Base-by-base conservation (phyloP, 768 basidiomycete species). In the Cantharellus anzutake region DNA sequence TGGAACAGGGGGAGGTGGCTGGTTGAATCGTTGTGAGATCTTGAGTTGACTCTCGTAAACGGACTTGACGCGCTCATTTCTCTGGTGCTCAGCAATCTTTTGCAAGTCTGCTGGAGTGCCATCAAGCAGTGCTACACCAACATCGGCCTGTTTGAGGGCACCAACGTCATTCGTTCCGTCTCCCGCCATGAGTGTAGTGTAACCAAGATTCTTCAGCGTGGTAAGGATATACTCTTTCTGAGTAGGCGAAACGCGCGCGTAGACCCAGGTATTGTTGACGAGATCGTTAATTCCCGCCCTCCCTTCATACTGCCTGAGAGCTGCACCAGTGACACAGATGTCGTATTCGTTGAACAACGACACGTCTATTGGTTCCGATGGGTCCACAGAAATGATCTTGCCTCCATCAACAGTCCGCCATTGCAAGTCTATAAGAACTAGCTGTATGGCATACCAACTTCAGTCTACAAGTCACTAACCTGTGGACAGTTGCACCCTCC, bases 131-230 rank as follows among this genome's bases (percentile, higher is more conserved):
- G 94, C 94, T 38, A 98, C 87, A 57, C 96, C 94, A 61, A 99
- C 85, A 69, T 99, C 91, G 0, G 96, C 96, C 69, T 96, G 92
- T 71, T 98, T 99, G 58, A 99, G 79, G 2, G 96, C 96, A 34
- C 96, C 96, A 56, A 99, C 96, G 63, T 98, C 96, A 68, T 99
- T 98, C 3, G 96, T 99, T 39, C 96, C 96, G 68, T 99, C 96
- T 57, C 96, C 96, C 3, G 93, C 96, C 96, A 98, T 98, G 57
- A 99, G 77, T 0, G 96, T 99, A 14, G 77, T 78, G 68, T 90
- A 99, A 34, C 94, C 94, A 35, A 96, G 80, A 2, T 76, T 75
- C 69, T 92, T 92, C 58, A 98, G 75, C 4, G 85, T 85, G 0
- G 91, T 89, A 53, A 99, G 78, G 71, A 99, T 98, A 70, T 79